A percentile compares a stretch with the other conserved stretches of the same genome.
These are phyloP conservation scores for Rhodotorula sp. DNA, from an alignment of 1,284 basidiomycete genomes.

Conservation along the genomic window DNA sequence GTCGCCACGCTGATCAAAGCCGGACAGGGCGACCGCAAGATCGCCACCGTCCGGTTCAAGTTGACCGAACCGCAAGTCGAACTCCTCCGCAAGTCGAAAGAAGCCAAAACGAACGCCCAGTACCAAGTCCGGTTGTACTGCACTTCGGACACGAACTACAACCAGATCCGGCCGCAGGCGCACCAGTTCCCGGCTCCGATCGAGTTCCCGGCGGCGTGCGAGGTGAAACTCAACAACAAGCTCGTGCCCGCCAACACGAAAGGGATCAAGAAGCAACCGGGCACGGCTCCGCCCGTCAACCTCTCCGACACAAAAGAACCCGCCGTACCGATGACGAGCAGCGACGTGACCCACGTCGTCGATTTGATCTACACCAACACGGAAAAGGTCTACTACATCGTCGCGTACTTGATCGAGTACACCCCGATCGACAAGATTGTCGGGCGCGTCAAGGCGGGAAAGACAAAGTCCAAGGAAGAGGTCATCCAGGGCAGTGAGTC, in stretches of 20 bases:
- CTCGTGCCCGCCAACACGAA: constrained; percentile 74
- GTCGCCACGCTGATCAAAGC: constrained; percentile 71
- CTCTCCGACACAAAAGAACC: constrained; percentile 54
- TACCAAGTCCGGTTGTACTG: constrained; percentile 86
- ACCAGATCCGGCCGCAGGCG: constrained; percentile 51
- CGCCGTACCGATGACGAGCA: constrained; percentile 6
- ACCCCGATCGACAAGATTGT: constrained; percentile 67
- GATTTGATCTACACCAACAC: constrained; percentile 90
- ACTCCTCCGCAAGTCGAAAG: constrained; percentile 54
- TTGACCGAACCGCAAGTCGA: constrained; percentile 62
- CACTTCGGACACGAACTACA: constrained; percentile 82
- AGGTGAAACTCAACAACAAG: constrained; percentile 76
- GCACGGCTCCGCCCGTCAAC: constrained; percentile 87
- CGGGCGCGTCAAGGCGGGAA: constrained; percentile 63
- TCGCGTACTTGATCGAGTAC: constrained; percentile 75
- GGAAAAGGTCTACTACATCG: constrained; percentile 67
- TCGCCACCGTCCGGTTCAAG: constrained; percentile 61
- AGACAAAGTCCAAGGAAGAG: constrained; percentile 64
- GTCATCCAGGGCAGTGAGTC: constrained; percentile 63
- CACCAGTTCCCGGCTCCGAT: constrained; percentile 57
- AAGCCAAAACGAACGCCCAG: constrained; percentile 55
- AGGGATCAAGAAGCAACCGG: constrained; percentile 94
- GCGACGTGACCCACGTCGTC: constrained; percentile 61
- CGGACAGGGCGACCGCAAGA: constrained; percentile 68
- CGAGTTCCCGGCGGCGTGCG: constrained; percentile 87